Evolutionary conservation across 257 asterid species (phyloP), one percentile per base, ranked within the genome.

Genomic region (Capsicum rhomboideum): DNA sequence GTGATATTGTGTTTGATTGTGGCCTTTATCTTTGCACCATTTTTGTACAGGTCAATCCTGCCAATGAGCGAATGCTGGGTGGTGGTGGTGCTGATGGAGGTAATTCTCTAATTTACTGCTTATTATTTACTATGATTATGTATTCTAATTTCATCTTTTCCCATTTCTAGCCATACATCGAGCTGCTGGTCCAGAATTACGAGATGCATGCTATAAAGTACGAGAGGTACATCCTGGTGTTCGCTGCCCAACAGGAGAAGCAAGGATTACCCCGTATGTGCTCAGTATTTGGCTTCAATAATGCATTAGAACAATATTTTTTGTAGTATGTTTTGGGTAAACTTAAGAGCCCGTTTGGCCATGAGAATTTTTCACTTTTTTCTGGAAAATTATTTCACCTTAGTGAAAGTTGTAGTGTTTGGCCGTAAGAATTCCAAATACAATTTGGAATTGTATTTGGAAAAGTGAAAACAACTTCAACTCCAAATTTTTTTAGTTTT

Each of bases 31-130:
- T 63, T 63, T 82, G 54, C 13, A 75, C 80, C 50, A 79, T 83
- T 71, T 78, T 82, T 84, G 37, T 28, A 37, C 80, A 97, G 99
- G 98, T 97, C 80, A 95, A 95, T 93, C 97, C 99, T 66, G 97
- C 98, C 29, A 97, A 97, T 83, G 94, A 94, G 87, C 83, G 84
- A 56, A 97, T 97, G 98, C 98, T 97, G 67, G 98, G 98, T 67
- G 99, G 99, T 58, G 97, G 94, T 59, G 98, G 97, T 80, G 98
- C 98, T 85, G 99, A 93, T 92, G 98, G 99, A 93, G 99, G 99
- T 95, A 86, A 85, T 44, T 26, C 46, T 20, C 61, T 61, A 68
- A 82, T 77, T 80, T 83, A 71, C 52, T 82, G 81, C 53, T 8
- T 56, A 61, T 54, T 77, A n/a, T 16, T 34, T 54, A 44, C 61